A percentile compares a stretch with the other conserved stretches of the same genome.
Conservation (phyloP, 2,329 filamentous ascomycete genomes). For the Monosporascus sp. region DNA sequence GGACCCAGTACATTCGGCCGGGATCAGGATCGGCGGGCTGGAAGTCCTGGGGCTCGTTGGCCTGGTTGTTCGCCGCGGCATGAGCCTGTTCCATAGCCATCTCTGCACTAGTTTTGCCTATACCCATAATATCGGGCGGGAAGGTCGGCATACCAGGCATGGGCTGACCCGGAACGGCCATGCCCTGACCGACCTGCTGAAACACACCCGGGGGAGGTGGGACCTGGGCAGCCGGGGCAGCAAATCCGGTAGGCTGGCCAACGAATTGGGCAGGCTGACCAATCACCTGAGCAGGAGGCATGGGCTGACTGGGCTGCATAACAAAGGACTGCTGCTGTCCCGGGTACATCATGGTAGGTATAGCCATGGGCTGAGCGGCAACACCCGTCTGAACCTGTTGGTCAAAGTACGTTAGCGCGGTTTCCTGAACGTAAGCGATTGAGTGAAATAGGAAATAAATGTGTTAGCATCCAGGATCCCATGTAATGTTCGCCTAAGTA, state of each 20-base stretch:
- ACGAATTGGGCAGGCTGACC: background rate
- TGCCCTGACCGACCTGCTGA: background rate
- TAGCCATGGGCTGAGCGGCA: slow-evolving; percentile 7
- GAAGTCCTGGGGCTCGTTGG: slow-evolving; percentile 57
- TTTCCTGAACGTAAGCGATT: background rate
- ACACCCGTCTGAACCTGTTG: background rate
- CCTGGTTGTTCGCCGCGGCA: slow-evolving; percentile 44
- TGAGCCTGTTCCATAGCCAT: slow-evolving; percentile 42
- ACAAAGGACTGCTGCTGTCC: background rate
- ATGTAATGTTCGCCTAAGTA: background rate
- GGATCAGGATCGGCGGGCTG: slow-evolving; percentile 58
- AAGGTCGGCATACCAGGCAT: background rate
- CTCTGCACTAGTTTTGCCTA: slow-evolving; percentile 48
- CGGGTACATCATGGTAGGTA: slow-evolving; percentile 8
- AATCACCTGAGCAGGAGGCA: background rate
- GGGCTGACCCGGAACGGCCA: slow-evolving; percentile 9
- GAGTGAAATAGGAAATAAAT: background rate
- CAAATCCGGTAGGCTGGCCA: background rate
- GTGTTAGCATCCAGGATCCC: background rate
- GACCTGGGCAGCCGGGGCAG: background rate
- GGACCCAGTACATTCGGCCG: slow-evolving; percentile 56
- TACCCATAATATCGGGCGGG: slow-evolving; percentile 44
- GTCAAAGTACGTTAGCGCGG: background rate
- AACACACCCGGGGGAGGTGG: background rate
- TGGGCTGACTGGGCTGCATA: background rate